Evolutionary conservation across 139 green algal species (phyloP).

Genomic region (Gonium pectorale): DNA sequence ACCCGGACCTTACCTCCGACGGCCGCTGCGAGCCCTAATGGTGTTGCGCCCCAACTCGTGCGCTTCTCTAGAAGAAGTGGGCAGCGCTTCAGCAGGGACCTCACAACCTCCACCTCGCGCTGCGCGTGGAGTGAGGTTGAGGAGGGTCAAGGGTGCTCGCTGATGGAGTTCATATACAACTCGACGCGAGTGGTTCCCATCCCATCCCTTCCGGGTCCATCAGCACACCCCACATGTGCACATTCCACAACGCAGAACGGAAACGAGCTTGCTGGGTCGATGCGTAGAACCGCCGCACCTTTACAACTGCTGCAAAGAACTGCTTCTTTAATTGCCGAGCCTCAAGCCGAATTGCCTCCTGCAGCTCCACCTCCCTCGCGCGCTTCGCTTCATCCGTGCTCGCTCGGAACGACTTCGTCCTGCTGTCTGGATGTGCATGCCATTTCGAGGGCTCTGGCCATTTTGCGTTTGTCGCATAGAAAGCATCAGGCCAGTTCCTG

Average conservation of each 20-base stretch:
- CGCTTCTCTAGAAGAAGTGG: conserved; percentile 45
- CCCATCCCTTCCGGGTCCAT: no score
- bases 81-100: neutral
- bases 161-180: no score
- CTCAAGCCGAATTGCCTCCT: neutral
- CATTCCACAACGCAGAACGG: no score
- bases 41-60: conserved; percentile 9
- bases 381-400: neutral
- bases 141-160: no score
- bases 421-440: neutral
- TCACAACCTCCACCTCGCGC: neutral
- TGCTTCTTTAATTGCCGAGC: conserved; percentile 28
- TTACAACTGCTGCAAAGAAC: conserved; percentile 42
- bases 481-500: conserved; percentile 28
- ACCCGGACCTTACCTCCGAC: conserved; percentile 33
- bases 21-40: conserved; percentile 45
- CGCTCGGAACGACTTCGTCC: neutral
- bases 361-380: conserved; percentile 3
- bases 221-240: no score
- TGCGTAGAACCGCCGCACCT: conserved; percentile 4
- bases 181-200: no score
- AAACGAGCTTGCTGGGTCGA: no score
- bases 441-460: conserved; percentile 23
- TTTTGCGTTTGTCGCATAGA: conserved; percentile 31
- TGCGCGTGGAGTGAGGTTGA: no score